Base-by-base conservation (phyloP, 495 filamentous ascomycete species). In the Immersiella caudata region DNA sequence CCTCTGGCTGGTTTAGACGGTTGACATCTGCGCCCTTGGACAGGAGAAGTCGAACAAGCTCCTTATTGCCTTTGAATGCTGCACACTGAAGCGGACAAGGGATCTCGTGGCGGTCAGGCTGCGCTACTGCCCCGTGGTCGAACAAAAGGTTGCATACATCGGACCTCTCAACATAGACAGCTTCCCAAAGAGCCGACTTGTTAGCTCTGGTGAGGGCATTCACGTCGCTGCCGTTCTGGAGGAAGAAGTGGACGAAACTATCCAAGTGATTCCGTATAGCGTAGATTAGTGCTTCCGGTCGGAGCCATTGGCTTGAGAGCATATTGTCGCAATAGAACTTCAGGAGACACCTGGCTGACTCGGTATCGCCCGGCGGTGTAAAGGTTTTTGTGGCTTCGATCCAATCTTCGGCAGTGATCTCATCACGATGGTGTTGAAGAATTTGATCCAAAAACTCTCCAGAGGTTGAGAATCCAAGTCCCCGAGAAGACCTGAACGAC, bases 191-290 rank as follows among this genome's bases (percentile, higher is more conserved):
- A 2, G 40, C 5, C 4, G 40, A 46, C 14, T 46, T 46, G 11
- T 22, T 22, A 22, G 11, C 51, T 66, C 49, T 50, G 21, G 8
- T 50, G 29, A 49, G 60, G n/a, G 25, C 60, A 27, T 35, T 35
- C 24, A 33, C 24, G 25, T 60, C 24, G 56, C 26, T 11, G 56
- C 56, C 56, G 27, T 12, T 35, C 1, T 60, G 24, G 4, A 60
- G 24, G 8, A 60, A 35, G 27, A 60, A 26, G 24, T 29, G 8
- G 8, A 60, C 56, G 8, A 60, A 16, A 11, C n/a, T 25, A 35
- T 60, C 56, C 20, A 60, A 35, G 56, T n/a, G 1, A 18, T 60
- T 60, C 11, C 56, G 56, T n/a, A 60, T 60, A n/a, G 27, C 56
- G 18, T 60, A 60, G 18, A 35, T 35, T 25, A 60, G 56, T 33